Evolutionary conservation across 225 moss, liverwort and hornwort species (phyloP).

Genomic region (Sphagnum contortum): DNA sequence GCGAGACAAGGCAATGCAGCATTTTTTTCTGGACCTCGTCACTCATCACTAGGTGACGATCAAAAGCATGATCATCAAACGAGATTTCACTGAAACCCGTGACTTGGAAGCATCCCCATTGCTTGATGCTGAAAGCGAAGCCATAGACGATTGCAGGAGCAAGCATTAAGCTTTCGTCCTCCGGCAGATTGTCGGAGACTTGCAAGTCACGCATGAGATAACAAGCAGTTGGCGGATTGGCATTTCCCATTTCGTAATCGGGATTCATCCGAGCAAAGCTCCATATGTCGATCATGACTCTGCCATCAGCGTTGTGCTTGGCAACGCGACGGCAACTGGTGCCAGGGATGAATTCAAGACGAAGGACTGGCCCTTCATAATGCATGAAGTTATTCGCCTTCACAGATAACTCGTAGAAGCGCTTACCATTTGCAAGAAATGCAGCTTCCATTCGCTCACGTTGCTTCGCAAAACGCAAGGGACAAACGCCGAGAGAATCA

Average conservation of each 20-base stretch:
- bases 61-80: too few relatives aligned
- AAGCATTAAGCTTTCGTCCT: too few relatives aligned
- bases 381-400: not conserved
- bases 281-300: constrained; percentile 3
- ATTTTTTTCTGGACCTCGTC: too few relatives aligned
- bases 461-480: not conserved
- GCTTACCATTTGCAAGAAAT: not conserved
- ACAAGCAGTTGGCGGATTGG: too few relatives aligned
- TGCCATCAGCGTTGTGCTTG: constrained; percentile 3
- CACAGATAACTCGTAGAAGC: not conserved
- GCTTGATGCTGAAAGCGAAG: too few relatives aligned
- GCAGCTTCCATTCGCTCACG: not conserved
- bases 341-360: too few relatives aligned
- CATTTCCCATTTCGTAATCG: not conserved
- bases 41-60: too few relatives aligned
- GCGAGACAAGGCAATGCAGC: too few relatives aligned
- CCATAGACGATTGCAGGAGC: too few relatives aligned
- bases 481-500: not conserved
- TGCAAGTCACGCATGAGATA: not conserved
- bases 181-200: not conserved
- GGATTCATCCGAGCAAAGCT: constrained; percentile 3
- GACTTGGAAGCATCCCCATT: too few relatives aligned
- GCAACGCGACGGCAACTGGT: not conserved
- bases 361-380: not conserved
- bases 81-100: too few relatives aligned